A percentile compares a stretch with the other conserved stretches of the same genome.
phyloP scores from a whole-genome alignment of 305 asterid genomes.

The Fraxinus xanthoxyloides region DNA sequence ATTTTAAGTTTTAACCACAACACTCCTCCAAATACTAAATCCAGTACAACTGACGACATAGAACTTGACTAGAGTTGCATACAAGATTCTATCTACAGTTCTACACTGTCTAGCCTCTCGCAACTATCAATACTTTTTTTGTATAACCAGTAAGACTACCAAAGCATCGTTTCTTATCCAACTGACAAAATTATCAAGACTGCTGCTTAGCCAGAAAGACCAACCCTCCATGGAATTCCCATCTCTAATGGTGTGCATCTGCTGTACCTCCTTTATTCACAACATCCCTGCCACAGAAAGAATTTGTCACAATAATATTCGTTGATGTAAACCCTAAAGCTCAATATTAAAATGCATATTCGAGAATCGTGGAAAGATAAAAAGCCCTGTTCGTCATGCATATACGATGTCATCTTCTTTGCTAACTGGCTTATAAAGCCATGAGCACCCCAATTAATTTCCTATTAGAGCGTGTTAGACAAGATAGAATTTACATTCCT shows the following conservation, averaged over 20 bases:
- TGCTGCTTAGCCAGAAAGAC: neutral
- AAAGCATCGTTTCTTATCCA: neutral
- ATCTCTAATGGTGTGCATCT: slow-evolving; percentile 16
- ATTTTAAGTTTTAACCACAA: neutral
- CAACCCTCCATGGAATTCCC: neutral
- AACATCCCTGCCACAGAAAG: slow-evolving; percentile 28
- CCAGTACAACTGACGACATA: neutral
- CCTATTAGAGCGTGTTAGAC: neutral
- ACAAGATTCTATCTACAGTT: neutral
- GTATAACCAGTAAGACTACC: neutral
- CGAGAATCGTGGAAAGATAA: neutral
- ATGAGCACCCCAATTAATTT: neutral
- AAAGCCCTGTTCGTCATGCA: neutral
- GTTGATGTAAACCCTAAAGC: neutral
- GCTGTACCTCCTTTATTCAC: slow-evolving; percentile 16
- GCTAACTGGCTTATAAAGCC: neutral
- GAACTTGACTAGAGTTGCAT: neutral
- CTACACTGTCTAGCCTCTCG: neutral
- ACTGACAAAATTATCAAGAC: neutral
- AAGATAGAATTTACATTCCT: neutral
- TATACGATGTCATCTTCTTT: neutral
- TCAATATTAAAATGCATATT: neutral
- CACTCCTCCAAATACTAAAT: neutral
- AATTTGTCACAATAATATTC: neutral
- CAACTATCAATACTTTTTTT: neutral